Conservation (phyloP, 192 early-diverging fungal species). For the Powellomyces hirtus region DNA sequence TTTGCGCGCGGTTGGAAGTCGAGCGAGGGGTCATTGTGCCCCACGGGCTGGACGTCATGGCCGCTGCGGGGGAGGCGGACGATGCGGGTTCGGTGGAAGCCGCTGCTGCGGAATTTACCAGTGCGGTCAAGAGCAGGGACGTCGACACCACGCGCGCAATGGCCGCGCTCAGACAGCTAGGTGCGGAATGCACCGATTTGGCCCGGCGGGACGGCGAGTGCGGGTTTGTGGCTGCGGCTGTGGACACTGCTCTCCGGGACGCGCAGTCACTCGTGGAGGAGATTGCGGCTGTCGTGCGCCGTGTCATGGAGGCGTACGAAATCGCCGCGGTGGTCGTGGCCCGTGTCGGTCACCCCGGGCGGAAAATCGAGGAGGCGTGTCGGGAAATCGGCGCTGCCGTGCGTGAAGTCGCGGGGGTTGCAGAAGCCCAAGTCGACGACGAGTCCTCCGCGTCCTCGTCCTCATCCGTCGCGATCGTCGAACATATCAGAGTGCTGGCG, state of each 20-base stretch:
- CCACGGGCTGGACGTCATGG: constrained; percentile 6
- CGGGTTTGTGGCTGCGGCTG: not conserved
- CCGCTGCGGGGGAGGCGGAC: not conserved
- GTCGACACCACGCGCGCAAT: not conserved
- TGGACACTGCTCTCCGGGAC: not conserved
- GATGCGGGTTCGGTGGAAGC: not conserved
- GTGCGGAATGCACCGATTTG: not conserved
- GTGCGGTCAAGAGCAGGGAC: not conserved
- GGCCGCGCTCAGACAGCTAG: not conserved
- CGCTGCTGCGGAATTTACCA: not conserved
- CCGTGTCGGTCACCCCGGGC: not conserved
- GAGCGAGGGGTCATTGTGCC: not conserved
- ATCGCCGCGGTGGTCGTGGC: not conserved
- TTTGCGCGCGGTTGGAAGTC: not conserved
- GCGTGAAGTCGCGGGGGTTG: constrained; percentile 4
- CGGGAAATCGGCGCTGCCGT: constrained; percentile 10
- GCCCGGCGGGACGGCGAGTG: not conserved
- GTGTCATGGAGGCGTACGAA: not conserved
- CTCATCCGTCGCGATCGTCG: not conserved
- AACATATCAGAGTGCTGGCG: constrained; percentile 10
- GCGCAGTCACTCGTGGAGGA: not conserved
- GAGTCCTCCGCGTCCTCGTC: no score
- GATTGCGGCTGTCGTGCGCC: not conserved
- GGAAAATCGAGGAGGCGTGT: constrained; percentile 6
- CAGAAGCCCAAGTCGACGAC: not conserved